Evolutionary conservation across 2,329 filamentous ascomycete species (phyloP), one percentile per base, ranked within the genome.

Genomic region (Arthrinium phaeospermum): DNA sequence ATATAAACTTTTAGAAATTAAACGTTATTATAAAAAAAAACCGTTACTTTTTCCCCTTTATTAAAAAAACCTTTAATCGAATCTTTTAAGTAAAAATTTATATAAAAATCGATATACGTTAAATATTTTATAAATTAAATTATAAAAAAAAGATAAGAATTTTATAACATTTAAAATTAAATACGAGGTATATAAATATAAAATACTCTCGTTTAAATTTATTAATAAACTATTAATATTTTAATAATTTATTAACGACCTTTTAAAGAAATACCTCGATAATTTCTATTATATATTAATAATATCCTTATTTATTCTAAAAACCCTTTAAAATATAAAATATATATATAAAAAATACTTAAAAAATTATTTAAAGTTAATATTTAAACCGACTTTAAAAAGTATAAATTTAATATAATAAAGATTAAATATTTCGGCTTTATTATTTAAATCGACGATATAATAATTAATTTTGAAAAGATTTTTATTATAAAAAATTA

Each of bases 61-160:
- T 67, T 13, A 67, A 67, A 24, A 8, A 76, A 19, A 5, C 67
- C 78, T 2, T 74, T 73, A 41, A 74, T 73, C 24, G 75, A 76
- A 8, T 74, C 75, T 71, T 71, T 61, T 19, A 45, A 45, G 5
- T 19, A 2, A 19, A 4, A 16, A 45, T 16, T 19, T 45, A 45
- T 45, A 45, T 45, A 41, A 41, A 41, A 1, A 41, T 41, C 30
- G 30, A 19, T 34, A 34, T 27, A 78, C 3, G 14, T 45, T 82
- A 74, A 78, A 37, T 12, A 1, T 64, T 64, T 41, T 41, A 67
- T 67, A 41, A 12, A 41, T 67, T 16, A 3, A 24, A 1, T 22
- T 41, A 22, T 19, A 37, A 8, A 37, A 19, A 19, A 19, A 19
- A 7, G 1, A 14, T 64, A 37, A 34, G 19, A 37, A 37, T 19